phyloP scores from a whole-genome alignment of 2,329 filamentous ascomycete species.

The Colletotrichum sublineola region DNA sequence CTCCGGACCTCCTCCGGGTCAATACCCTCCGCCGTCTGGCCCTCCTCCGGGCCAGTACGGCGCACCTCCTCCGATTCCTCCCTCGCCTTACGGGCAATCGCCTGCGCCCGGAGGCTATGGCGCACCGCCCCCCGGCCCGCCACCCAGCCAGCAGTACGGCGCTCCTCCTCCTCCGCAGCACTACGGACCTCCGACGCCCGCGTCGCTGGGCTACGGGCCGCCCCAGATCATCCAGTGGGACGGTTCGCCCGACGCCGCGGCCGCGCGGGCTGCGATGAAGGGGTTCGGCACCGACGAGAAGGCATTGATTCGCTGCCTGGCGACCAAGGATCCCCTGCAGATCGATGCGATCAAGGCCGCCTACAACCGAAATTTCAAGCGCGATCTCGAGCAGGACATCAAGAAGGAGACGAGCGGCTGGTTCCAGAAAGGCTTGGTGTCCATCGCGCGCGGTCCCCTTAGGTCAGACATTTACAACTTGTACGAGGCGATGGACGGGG shows the following conservation, averaged over 20 bases:
- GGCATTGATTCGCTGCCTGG: constrained; percentile 76
- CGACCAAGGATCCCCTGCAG: constrained; percentile 82
- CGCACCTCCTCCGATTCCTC: constrained; percentile 50
- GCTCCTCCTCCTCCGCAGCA: constrained; percentile 55
- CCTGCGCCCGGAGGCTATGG: constrained; percentile 47
- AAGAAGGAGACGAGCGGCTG: constrained; percentile 81
- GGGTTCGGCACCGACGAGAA: constrained; percentile 92
- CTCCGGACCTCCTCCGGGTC: constrained; percentile 48
- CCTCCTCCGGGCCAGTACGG: constrained; percentile 55
- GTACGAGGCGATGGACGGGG: constrained; percentile 79
- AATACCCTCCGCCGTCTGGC: constrained; percentile 52
- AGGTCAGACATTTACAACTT: constrained; percentile 80
- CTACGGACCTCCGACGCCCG: constrained; percentile 63
- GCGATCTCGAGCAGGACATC: constrained; percentile 81
- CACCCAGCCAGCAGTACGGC: constrained; percentile 49
- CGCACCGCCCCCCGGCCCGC: constrained; percentile 44
- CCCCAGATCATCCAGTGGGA: constrained; percentile 79
- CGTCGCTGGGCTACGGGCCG: constrained; percentile 81
- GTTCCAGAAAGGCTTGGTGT: constrained; percentile 80
- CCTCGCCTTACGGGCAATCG: constrained; percentile 48
- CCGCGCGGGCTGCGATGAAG: constrained; percentile 87
- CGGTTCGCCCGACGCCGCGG: constrained; percentile 76
- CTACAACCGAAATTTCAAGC: constrained; percentile 74
- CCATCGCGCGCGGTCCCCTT: constrained; percentile 83
- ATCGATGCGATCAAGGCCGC: constrained; percentile 76